These are phyloP conservation scores for Heteromeles arbutifolia DNA, from an alignment of 306 rosid genomes.

Conservation along the genomic window DNA sequence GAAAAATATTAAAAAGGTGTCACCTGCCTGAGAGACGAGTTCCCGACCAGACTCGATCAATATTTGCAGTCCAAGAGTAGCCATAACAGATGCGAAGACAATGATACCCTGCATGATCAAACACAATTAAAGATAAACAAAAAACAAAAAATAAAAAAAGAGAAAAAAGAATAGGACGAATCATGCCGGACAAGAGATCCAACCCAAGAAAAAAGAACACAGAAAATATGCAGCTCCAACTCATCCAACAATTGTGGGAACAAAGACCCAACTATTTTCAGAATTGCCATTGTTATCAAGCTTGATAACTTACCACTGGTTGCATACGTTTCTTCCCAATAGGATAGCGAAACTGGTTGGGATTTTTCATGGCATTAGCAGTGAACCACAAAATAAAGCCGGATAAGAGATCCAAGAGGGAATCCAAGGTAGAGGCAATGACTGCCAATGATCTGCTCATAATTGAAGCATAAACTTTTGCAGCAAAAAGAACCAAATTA, in stretches of 20 bases:
- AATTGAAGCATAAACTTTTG: slow-evolving; percentile 66
- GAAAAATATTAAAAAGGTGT: not conserved
- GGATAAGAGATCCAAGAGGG: slow-evolving; percentile 77
- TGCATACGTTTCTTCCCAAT: slow-evolving; percentile 91
- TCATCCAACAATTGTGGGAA: not conserved
- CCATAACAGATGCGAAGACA: slow-evolving; percentile 93
- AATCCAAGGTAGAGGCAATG: slow-evolving; percentile 80
- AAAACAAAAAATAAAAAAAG: not conserved
- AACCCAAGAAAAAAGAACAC: not conserved
- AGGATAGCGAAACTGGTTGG: slow-evolving; percentile 65
- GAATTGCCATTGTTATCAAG: not conserved
- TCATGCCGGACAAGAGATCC: too few species aligned
- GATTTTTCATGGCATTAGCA: slow-evolving; percentile 55
- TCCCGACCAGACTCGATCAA: slow-evolving; percentile 56
- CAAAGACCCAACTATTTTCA: not conserved
- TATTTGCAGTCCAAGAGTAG: slow-evolving; percentile 72
- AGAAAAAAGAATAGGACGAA: too few species aligned
- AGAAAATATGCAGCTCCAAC: not conserved
- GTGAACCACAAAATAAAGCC: slow-evolving; percentile 88
- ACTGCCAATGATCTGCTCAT: slow-evolving; percentile 69
- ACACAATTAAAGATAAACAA: not conserved
- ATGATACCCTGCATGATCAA: slow-evolving; percentile 63
- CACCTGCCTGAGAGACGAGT: slow-evolving; percentile 34
- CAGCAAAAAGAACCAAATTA: slow-evolving; percentile 58
- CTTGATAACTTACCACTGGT: slow-evolving; percentile 52